phyloP scores from a whole-genome alignment of 2,329 filamentous ascomycete genomes.

The Ampelomyces quisqualis region DNA sequence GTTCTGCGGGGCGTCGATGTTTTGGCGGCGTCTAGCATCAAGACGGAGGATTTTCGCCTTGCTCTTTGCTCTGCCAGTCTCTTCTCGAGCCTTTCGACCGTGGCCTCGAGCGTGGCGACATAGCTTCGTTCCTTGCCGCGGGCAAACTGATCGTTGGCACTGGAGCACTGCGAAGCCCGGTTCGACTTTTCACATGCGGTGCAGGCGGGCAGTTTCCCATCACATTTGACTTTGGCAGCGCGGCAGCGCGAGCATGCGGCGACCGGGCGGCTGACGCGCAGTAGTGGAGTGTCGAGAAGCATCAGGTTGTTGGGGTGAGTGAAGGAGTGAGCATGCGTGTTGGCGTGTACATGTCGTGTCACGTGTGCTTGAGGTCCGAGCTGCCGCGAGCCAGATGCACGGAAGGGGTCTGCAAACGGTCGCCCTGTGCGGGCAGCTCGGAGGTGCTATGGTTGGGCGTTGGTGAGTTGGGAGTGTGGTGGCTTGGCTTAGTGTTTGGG shows the following conservation, averaged over 20 bases:
- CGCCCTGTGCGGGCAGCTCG: too few species aligned
- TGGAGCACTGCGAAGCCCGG: conserved; percentile 82
- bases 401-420: too few species aligned
- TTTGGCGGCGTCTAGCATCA: conserved; percentile 61
- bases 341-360: background rate
- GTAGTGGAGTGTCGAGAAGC: conserved; percentile 58
- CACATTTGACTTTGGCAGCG: conserved; percentile 94
- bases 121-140: conserved; percentile 95
- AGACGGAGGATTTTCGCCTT: conserved; percentile 68
- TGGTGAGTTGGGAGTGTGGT: too few species aligned
- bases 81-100: conserved; percentile 83
- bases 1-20: conserved; percentile 54
- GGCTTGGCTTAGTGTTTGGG: too few species aligned
- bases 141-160: conserved; percentile 93
- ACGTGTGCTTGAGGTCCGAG: background rate
- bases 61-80: conserved; percentile 67
- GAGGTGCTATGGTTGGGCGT: too few species aligned
- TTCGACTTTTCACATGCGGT: conserved; percentile 93
- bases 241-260: conserved; percentile 82
- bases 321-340: conserved; percentile 6
- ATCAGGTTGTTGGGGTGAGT: conserved; percentile 35
- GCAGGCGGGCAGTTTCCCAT: conserved; percentile 92
- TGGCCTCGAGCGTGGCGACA: conserved; percentile 89
- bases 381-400: too few species aligned
- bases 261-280: conserved; percentile 75